These are phyloP conservation scores for Apiotrichum sp. DNA, from an alignment of 1,284 basidiomycete species.

Conservation along the genomic window DNA sequence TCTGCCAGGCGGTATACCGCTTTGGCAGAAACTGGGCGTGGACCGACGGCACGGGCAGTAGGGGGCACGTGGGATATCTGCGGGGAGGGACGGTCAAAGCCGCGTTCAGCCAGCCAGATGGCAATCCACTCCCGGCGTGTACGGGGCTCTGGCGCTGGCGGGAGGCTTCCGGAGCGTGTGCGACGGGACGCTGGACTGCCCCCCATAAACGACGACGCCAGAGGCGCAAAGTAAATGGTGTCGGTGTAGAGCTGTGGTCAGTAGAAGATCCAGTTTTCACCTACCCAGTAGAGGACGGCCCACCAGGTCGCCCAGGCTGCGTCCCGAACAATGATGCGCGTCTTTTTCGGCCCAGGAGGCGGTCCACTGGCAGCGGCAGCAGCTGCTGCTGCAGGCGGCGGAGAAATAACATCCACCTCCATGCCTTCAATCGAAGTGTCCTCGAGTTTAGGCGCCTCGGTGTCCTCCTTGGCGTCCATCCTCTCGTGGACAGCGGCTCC, in stretches of 20 bases:
- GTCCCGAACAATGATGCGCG: slow-evolving; percentile 63
- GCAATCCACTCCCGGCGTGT: slow-evolving; percentile 37
- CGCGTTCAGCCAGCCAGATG: slow-evolving; percentile 34
- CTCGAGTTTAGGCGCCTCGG: no score
- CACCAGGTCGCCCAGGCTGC: slow-evolving; percentile 76
- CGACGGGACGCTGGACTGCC: background rate
- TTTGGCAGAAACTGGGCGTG: slow-evolving; percentile 78
- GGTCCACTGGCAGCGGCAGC: background rate
- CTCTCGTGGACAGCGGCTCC: background rate
- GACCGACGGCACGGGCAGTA: slow-evolving; percentile 43
- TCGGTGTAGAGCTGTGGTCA: slow-evolving; percentile 69
- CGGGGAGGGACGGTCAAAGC: slow-evolving; percentile 6
- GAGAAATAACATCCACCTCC: background rate
- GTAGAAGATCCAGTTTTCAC: slow-evolving; percentile 22
- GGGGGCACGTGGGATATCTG: background rate
- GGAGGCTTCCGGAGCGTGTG: background rate
- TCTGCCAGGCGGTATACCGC: slow-evolving; percentile 82
- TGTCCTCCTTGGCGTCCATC: background rate
- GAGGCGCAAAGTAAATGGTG: slow-evolving; percentile 71
- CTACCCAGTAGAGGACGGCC: slow-evolving; percentile 74
- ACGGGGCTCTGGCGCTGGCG: slow-evolving; percentile 2
- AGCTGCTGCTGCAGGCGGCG: background rate
- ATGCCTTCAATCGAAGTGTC: no score
- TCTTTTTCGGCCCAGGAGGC: slow-evolving; percentile 49
- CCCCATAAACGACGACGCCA: slow-evolving; percentile 56